Evolutionary conservation across 257 asterid species (phyloP), one percentile per base, ranked within the genome.

Genomic region (Nicotiana noctiflora): DNA sequence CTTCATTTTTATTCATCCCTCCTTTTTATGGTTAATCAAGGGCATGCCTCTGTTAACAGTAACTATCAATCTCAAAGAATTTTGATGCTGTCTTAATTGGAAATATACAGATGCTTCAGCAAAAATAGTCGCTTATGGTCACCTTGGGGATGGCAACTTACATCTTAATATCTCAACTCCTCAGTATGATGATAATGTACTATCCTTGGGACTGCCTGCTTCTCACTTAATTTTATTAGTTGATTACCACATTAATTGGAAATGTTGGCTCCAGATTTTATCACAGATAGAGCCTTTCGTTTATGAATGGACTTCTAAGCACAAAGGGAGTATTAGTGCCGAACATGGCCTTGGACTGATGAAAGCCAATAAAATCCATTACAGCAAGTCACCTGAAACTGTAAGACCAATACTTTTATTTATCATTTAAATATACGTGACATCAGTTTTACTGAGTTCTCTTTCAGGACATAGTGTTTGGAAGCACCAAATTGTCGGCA

Each of bases 301-400:
- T 68, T 95, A 93, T 63, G 98, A 95, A 85, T 95, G 99, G 99
- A 93, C 98, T 77, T 93, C 99, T 53, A 91, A 90, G 89, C 97
- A 95, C 81, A 88, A 88, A 4, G 99, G 99, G 60, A 95, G 99
- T 89, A 95, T 95, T 82, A 95, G 99, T 34, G 98, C 99, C 0
- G 99, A 95, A 86, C 99, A 95, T 78, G 99, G 97, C 68, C 91
- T 95, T 76, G 99, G 99, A 83, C 86, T 92, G 85, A 92, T 95
- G 99, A 95, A 95, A 89, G 99, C 99, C 27, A 82, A 84, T 77
- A 95, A 93, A 87, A 92, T 95, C 75, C 92, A 93, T 81, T 95
- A 93, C 90, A 93, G 97, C 98, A 95, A 95, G 86, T 92, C 97
- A 62, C 80, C 90, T 85, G 96, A 91, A 86, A 80, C 95, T 63